Conservation (phyloP, 192 early-diverging fungal genomes). For the Chytriomyces confervae region DNA sequence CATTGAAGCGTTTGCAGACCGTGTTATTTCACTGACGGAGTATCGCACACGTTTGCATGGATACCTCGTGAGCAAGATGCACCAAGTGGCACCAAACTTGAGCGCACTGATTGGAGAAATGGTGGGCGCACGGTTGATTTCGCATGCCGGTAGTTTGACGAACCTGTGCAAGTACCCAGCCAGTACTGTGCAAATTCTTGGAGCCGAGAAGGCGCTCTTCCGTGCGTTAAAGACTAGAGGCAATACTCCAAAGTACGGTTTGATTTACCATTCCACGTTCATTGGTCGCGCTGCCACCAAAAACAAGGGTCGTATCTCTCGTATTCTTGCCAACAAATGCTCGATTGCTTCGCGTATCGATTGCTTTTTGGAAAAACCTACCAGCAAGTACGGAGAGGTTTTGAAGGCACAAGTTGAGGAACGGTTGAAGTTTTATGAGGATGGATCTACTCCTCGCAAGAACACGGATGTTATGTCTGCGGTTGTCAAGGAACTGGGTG, state of each 20-base stretch:
- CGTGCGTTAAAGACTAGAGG: constrained; percentile 94
- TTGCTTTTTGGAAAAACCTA: constrained; percentile 89
- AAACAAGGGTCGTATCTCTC: constrained; percentile 98
- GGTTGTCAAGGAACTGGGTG: constrained; percentile 70
- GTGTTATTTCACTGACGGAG: constrained; percentile 88
- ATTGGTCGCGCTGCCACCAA: constrained; percentile 94
- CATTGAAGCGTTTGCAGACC: constrained; percentile 90
- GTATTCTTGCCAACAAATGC: constrained; percentile 98
- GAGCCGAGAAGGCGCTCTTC: constrained; percentile 99
- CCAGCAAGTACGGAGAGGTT: constrained; percentile 89
- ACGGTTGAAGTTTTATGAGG: constrained; percentile 93
- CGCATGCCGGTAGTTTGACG: constrained; percentile 95
- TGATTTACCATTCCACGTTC: constrained; percentile 98
- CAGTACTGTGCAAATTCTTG: constrained; percentile 98
- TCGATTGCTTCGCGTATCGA: constrained; percentile 96
- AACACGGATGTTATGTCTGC: constrained; percentile 89
- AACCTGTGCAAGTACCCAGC: constrained; percentile 98
- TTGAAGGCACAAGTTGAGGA: constrained; percentile 95
- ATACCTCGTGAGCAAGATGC: constrained; percentile 96
- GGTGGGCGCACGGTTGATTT: constrained; percentile 96
- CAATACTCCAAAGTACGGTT: constrained; percentile 99
- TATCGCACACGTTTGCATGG: constrained; percentile 92
- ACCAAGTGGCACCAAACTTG: constrained; percentile 94
- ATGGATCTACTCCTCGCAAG: constrained; percentile 82
- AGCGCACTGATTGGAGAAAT: constrained; percentile 97